Conservation (phyloP, 345 rosid genomes). For the Odontarrhena argentea region DNA sequence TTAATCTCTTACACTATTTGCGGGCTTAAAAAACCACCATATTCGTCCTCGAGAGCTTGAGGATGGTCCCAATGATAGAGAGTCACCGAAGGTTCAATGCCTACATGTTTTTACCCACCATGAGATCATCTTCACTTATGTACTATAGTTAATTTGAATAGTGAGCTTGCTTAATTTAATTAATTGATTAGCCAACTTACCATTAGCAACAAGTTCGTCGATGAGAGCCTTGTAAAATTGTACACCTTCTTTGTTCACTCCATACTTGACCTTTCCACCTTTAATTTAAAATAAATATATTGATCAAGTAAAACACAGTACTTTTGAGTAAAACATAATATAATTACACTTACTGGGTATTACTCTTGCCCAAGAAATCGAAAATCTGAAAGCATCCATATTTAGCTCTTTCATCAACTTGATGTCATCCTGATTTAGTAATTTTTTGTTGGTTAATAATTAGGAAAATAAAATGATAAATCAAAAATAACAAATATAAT, state of each 20-base stretch:
- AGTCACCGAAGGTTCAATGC: slow-evolving; percentile 41
- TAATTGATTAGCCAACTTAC: not conserved
- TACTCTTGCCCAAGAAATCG: slow-evolving; percentile 50
- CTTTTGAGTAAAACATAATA: not conserved
- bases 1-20: slow-evolving; percentile 38
- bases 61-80: slow-evolving; percentile 51
- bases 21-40: slow-evolving; percentile 41
- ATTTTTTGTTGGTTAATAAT: not conserved
- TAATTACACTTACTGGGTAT: slow-evolving; percentile 37
- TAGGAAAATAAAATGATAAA: not conserved
- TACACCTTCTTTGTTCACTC: slow-evolving; percentile 42
- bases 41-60: slow-evolving; percentile 42
- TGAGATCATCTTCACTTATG: not conserved
- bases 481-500: too few relatives aligned
- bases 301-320: not conserved
- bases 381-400: slow-evolving; percentile 47
- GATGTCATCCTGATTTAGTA: slow-evolving; percentile 45
- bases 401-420: slow-evolving; percentile 47
- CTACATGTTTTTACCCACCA: slow-evolving; percentile 13
- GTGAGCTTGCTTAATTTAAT: not conserved
- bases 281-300: not conserved
- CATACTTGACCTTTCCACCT: slow-evolving; percentile 33
- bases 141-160: not conserved
- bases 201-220: slow-evolving; percentile 42
- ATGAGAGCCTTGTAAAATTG: slow-evolving; percentile 43